phyloP scores from a whole-genome alignment of 768 basidiomycete species.

The Psilocybe sp. region DNA sequence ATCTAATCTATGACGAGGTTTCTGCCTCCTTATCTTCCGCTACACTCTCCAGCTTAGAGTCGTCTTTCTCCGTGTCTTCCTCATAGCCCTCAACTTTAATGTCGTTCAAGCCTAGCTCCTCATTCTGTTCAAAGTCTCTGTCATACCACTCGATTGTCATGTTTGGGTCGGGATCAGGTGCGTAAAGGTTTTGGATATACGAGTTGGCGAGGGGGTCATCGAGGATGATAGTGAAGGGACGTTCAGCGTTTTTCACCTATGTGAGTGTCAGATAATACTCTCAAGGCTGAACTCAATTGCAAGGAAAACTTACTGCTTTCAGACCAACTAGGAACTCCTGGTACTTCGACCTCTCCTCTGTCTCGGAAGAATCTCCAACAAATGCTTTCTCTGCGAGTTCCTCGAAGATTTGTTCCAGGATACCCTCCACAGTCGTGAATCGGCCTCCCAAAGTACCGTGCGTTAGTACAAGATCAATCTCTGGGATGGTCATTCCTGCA shows the following conservation, averaged over 20 bases:
- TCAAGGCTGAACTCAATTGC: background rate
- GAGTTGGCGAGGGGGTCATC: slow-evolving; percentile 96
- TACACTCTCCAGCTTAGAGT: background rate
- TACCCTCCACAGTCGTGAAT: slow-evolving; percentile 96
- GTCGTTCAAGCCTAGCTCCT: slow-evolving; percentile 90
- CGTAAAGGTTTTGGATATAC: slow-evolving; percentile 95
- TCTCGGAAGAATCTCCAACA: slow-evolving; percentile 62
- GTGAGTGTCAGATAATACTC: slow-evolving; percentile 3
- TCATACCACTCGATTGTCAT: slow-evolving; percentile 85
- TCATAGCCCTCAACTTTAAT: slow-evolving; percentile 77
- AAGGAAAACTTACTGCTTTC: slow-evolving; percentile 57
- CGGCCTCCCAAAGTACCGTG: slow-evolving; percentile 95
- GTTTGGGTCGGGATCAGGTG: slow-evolving; percentile 94
- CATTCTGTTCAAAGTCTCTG: slow-evolving; percentile 87
- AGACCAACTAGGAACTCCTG: slow-evolving; percentile 72
- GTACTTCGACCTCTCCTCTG: slow-evolving; percentile 57
- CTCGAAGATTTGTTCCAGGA: slow-evolving; percentile 91
- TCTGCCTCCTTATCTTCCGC: no score
- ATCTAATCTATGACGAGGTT: no score
- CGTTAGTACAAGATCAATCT: slow-evolving; percentile 89
- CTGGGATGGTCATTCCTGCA: slow-evolving; percentile 85
- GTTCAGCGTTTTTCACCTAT: slow-evolving; percentile 75
- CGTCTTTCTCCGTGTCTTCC: background rate
- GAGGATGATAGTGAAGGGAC: slow-evolving; percentile 87
- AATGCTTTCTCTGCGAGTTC: slow-evolving; percentile 90